These are phyloP conservation scores for Clarkia xantiana DNA, from an alignment of 345 rosid genomes.

Conservation along the genomic window DNA sequence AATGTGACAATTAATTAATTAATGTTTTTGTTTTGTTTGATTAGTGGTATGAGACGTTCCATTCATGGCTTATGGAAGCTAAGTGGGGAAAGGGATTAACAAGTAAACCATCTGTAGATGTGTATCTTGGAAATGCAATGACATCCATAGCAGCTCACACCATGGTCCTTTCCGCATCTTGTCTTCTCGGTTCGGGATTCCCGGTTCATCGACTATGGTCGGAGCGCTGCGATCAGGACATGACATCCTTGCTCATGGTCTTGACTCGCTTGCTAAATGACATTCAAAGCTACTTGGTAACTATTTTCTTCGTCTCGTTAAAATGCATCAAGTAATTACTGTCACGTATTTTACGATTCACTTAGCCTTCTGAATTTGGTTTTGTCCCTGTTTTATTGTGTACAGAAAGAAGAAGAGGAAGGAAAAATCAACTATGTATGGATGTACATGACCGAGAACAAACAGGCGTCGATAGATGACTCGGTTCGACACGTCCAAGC, in stretches of 20 bases:
- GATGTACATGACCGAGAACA: slow-evolving; percentile 26
- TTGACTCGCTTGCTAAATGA: slow-evolving; percentile 37
- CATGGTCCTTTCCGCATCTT: slow-evolving; percentile 25
- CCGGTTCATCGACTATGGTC: slow-evolving; percentile 15
- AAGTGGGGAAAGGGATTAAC: slow-evolving; percentile 30
- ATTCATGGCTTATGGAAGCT: slow-evolving; percentile 47
- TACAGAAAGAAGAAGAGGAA: slow-evolving; percentile 33
- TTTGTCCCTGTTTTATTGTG: no score
- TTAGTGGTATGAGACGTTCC: slow-evolving; percentile 58
- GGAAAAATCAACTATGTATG: slow-evolving; percentile 34
- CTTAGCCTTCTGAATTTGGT: no score
- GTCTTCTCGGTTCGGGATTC: slow-evolving; percentile 14
- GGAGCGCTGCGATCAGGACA: slow-evolving; percentile 34
- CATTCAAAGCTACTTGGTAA: slow-evolving; percentile 6
- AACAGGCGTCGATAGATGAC: slow-evolving; percentile 18
- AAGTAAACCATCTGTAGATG: background rate
- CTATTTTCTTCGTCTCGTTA: no score
- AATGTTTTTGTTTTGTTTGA: no score
- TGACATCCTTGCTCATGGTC: slow-evolving; percentile 39
- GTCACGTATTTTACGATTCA: no score
- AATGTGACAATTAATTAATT: background rate
- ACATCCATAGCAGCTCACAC: slow-evolving; percentile 35
- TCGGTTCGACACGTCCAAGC: slow-evolving; percentile 20
- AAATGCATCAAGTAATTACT: no score
- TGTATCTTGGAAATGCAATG: slow-evolving; percentile 23